Percentiles rank a stretch among this genome's conserved stretches.
These are phyloP conservation scores for Penicillium lagena DNA, from an alignment of 495 filamentous ascomycete genomes.

Conservation along the genomic window DNA sequence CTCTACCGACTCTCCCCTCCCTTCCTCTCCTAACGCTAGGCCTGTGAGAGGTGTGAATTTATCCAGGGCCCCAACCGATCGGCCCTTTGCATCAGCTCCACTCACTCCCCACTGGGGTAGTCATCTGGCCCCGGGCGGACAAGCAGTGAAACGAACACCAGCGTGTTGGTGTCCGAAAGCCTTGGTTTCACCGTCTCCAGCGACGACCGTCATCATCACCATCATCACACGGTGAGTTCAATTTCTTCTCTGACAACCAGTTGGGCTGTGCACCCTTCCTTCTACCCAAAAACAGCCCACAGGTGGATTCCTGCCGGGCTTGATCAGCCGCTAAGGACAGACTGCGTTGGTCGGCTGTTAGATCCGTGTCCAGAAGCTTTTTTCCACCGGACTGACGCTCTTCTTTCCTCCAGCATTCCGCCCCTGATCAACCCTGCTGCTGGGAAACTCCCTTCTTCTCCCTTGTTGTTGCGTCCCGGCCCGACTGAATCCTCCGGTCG, in stretches of 20 bases:
- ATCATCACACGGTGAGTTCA: too few species aligned
- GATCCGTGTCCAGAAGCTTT: slow-evolving; percentile 15
- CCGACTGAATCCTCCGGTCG: slow-evolving; percentile 5
- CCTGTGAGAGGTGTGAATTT: background rate
- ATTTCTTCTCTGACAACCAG: too few species aligned
- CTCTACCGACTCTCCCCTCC: background rate
- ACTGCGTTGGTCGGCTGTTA: slow-evolving; percentile 5
- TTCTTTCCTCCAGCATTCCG: background rate
- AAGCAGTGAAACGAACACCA: too few species aligned
- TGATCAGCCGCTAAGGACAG: slow-evolving; percentile 20
- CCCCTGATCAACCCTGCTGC: background rate
- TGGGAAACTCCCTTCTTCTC: slow-evolving; percentile 3
- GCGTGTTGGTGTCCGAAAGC: too few species aligned
- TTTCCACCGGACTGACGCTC: slow-evolving; percentile 3
- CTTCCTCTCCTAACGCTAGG: background rate
- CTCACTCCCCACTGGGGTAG: background rate
- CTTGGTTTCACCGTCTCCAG: too few species aligned
- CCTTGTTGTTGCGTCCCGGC: background rate
- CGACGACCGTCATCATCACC: too few species aligned
- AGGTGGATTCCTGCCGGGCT: slow-evolving; percentile 19
- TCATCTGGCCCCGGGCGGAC: too few species aligned
- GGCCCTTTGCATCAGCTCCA: background rate
- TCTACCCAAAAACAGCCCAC: slow-evolving; percentile 7
- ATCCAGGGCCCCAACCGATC: too few species aligned
- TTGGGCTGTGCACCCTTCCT: too few species aligned